Base-by-base conservation (phyloP, 1,139 yeast species). In the Pichia cactophila region DNA sequence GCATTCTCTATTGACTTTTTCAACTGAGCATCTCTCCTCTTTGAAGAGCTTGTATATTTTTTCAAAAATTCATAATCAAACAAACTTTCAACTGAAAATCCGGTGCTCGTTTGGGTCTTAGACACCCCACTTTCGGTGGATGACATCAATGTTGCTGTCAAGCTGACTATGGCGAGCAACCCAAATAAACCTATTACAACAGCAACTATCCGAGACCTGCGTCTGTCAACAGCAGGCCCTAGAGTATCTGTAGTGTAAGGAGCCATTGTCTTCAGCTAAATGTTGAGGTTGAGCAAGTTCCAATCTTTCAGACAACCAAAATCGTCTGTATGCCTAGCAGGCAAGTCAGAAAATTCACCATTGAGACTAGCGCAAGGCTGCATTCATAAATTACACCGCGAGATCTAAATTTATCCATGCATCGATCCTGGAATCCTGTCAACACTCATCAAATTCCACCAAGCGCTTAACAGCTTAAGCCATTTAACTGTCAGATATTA, bases 61-160 rank as follows among this genome's bases (percentile, higher is more conserved):
- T 41, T 46, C 6, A 49, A 41, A 10, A 26, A 46, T 9, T 49
- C 51, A 12, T 40, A 12, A 17, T 49, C 45, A 16, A 49, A 49
- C 3, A 49, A 26, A 5, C 40, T 23, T 7, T 35, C 45, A 26
- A 49, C 31, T 2, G 39, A 35, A 16, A 17, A 35, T 35, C 23
- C 23, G 6, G n/a, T 14, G 41, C 7, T 14, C 26, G 6, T 38
- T 36, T 12, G n/a, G n/a, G 11, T 16, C 31, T 8, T 41, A 31
- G 26, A 35, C 9, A 14, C 17, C 5, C 36, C 20, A 14, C 8
- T 26, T 38, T 14, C 26, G 29, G n/a, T 37, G 35, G 28, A 10
- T 31, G 39, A 7, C 23, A 23, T 20, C 10, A n/a, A 17, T 28
- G 33, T 16, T 33, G 44, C n/a, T 35, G 40, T 35, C 23, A 35